These are phyloP conservation scores for Areca catechu DNA, from an alignment of 176 grass and related monocot species.

Conservation along the genomic window DNA sequence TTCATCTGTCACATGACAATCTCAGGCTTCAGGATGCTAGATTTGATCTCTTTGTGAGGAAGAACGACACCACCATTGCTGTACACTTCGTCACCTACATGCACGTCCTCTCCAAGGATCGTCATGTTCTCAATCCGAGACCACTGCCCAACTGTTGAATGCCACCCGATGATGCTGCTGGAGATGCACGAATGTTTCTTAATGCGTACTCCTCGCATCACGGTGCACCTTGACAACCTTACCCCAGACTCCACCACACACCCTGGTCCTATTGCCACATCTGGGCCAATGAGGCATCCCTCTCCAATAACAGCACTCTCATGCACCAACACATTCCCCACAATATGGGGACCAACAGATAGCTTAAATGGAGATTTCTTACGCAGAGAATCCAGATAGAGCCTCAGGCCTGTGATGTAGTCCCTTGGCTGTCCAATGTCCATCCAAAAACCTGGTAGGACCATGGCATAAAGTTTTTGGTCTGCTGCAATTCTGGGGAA, in stretches of 20 bases:
- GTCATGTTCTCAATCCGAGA: constrained; percentile 80
- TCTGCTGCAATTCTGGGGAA: constrained; percentile 76
- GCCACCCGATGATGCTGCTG: constrained; percentile 89
- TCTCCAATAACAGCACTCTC: constrained; percentile 83
- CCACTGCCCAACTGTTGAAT: constrained; percentile 85
- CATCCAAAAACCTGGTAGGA: constrained; percentile 98
- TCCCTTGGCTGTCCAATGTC: constrained; percentile 80
- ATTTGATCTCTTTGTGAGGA: constrained; percentile 91
- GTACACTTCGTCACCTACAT: constrained; percentile 81
- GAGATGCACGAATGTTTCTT: constrained; percentile 80
- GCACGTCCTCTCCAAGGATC: constrained; percentile 85
- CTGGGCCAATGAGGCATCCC: constrained; percentile 86
- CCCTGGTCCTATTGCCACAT: constrained; percentile 74
- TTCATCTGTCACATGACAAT: constrained; percentile 71
- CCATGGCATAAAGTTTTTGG: constrained; percentile 53
- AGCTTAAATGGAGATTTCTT: constrained; percentile 58
- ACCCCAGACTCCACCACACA: constrained; percentile 79
- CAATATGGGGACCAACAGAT: constrained; percentile 39
- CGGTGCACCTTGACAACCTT: constrained; percentile 75
- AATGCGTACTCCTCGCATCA: constrained; percentile 53
- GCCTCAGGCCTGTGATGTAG: constrained; percentile 74
- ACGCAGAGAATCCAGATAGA: constrained; percentile 70
- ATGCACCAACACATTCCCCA: constrained; percentile 74
- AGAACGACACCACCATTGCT: constrained; percentile 86
- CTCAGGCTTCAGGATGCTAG: constrained; percentile 88